Evolutionary conservation across 176 grass and related monocot genomes (phyloP).

Genomic region (Carex myosuroides): DNA sequence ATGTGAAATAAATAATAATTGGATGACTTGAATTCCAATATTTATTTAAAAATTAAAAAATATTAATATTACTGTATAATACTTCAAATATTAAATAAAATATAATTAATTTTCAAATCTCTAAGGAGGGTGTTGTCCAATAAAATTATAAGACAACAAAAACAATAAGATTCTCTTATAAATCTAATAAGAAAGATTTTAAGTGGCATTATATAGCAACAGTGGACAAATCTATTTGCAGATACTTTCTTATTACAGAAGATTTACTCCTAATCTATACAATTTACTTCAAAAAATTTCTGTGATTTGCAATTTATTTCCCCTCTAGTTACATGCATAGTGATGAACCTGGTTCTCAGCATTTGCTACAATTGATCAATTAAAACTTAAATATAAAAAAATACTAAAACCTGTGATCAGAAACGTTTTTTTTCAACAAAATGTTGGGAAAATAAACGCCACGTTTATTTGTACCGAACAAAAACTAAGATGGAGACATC

Average conservation of each 20-base stretch:
- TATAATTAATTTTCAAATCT: too few species aligned
- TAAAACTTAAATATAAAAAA: not conserved
- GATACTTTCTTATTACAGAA: not conserved
- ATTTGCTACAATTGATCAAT: not conserved
- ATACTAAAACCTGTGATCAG: not conserved
- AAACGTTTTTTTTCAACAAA: not conserved
- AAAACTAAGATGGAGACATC: not conserved
- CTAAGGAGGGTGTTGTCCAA: too few species aligned
- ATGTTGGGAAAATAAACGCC: not conserved
- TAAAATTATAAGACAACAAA: too few species aligned
- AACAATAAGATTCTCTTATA: not conserved
- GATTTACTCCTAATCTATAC: not conserved
- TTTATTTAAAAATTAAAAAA: too few species aligned
- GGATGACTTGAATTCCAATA: too few species aligned
- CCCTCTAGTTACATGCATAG: too few species aligned
- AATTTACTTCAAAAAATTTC: too few species aligned
- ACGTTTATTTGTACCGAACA: not conserved
- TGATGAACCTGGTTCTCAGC: not conserved
- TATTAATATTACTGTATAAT: too few species aligned
- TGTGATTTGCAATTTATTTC: too few species aligned
- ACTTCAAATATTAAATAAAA: too few species aligned
- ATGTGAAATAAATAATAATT: too few species aligned
- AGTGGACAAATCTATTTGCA: too few species aligned
- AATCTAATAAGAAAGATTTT: not conserved
- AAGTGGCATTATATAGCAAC: not conserved